Evolutionary conservation across 768 basidiomycete genomes (phyloP).

Genomic region (Serendipita indica): DNA sequence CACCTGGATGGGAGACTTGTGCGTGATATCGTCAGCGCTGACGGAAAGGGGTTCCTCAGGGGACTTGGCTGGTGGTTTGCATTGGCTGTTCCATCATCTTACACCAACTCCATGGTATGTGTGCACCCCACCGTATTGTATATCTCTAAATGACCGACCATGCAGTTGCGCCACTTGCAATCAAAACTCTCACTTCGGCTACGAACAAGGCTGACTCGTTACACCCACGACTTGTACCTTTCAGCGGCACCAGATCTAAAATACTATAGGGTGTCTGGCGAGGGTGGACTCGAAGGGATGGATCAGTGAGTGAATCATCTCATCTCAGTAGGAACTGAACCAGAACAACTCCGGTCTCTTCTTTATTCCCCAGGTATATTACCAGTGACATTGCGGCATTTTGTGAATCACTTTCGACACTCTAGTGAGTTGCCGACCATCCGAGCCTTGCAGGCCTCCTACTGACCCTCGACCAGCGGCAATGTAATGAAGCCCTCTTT

Average conservation of each 20-base stretch:
- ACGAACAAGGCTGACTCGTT: conserved; percentile 75
- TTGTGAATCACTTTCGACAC: conserved; percentile 66
- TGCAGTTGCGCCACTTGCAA: conserved; percentile 76
- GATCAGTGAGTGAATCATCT: conserved; percentile 38
- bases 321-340: background rate
- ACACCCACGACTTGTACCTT: conserved; percentile 85
- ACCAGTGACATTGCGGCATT: conserved; percentile 86
- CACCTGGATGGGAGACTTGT: conserved; percentile 82
- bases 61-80: conserved; percentile 82
- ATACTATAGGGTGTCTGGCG: conserved; percentile 46
- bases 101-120: conserved; percentile 84
- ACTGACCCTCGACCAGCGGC: conserved; percentile 36
- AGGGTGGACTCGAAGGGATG: conserved; percentile 40
- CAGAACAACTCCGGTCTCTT: background rate
- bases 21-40: conserved; percentile 71
- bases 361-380: conserved; percentile 37
- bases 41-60: conserved; percentile 65
- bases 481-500: conserved; percentile 87
- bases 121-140: conserved; percentile 11
- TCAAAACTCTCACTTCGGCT: conserved; percentile 69
- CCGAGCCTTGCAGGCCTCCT: background rate
- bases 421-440: conserved; percentile 52
- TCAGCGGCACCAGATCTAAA: conserved; percentile 54
- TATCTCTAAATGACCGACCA: background rate
- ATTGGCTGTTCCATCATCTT: conserved; percentile 82